phyloP scores from a whole-genome alignment of 2,329 filamentous ascomycete genomes.

The Neoscytalidium dimidiatum region DNA sequence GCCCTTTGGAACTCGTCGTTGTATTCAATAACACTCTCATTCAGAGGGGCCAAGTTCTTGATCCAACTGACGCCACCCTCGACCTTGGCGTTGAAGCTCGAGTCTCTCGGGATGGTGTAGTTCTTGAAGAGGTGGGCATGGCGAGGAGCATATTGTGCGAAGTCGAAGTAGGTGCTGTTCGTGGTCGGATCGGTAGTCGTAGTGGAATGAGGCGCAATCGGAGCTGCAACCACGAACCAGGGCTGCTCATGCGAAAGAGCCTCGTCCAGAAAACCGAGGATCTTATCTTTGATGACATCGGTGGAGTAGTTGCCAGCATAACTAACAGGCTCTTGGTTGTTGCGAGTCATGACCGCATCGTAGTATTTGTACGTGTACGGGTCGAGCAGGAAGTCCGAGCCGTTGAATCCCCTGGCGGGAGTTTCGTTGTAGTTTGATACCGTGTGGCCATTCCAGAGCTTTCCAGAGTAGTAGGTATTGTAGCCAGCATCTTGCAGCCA shows the following conservation, averaged over 20 bases:
- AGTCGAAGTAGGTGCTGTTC: slow-evolving; percentile 12
- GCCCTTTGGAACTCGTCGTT: slow-evolving; percentile 56
- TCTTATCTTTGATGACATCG: slow-evolving; percentile 62
- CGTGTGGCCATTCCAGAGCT: slow-evolving; percentile 68
- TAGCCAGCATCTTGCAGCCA: slow-evolving; percentile 72
- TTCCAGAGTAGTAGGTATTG: slow-evolving; percentile 72
- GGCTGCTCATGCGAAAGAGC: slow-evolving; percentile 57
- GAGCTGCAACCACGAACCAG: slow-evolving; percentile 68
- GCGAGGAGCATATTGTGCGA: slow-evolving; percentile 33
- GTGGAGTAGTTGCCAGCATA: slow-evolving; percentile 58
- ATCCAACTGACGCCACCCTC: slow-evolving; percentile 53
- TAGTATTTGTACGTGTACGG: slow-evolving; percentile 69
- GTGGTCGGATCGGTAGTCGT: slow-evolving; percentile 59
- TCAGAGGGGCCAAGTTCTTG: slow-evolving; percentile 45
- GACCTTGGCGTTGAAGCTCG: slow-evolving; percentile 66
- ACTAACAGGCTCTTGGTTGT: slow-evolving; percentile 57
- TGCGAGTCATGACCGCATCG: slow-evolving; percentile 65
- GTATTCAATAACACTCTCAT: slow-evolving; percentile 50
- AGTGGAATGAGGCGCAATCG: slow-evolving; percentile 63
- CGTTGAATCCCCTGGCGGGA: slow-evolving; percentile 60
- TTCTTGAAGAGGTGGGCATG: slow-evolving; percentile 65
- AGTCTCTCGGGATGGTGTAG: slow-evolving; percentile 60
- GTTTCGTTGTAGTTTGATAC: slow-evolving; percentile 63
- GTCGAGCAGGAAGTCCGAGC: slow-evolving; percentile 59
- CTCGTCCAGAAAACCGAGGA: slow-evolving; percentile 62